Evolutionary conservation across 495 filamentous ascomycete genomes (phyloP), one percentile per base, ranked within the genome.

Genomic region (Lineolata rhizophorae): DNA sequence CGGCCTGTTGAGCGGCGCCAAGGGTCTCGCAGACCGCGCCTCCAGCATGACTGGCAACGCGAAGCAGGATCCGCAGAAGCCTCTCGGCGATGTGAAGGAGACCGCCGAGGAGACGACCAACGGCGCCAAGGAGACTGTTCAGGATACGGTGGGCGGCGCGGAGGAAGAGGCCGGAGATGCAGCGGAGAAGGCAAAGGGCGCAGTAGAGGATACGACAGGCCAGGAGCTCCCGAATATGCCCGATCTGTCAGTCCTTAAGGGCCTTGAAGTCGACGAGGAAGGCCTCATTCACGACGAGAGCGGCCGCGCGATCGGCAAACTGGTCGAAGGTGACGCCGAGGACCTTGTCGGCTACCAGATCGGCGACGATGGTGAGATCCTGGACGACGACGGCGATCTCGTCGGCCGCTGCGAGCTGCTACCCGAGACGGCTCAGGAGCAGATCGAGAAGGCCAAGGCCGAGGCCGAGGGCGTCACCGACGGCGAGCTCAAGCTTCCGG

Each of bases 321-420:
- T 73, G 14, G 59, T 60, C 11, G 68, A 75, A 38, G 69, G 68
- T 11, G 58, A 70, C 19, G 61, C 67, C 1, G 58, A 69, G 38
- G 67, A 71, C 37, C 58, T 74, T 21, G 60, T 59, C 11, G 70
- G 67, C 5, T 62, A 64, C 41, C 55, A 54, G 1, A 57, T 71
- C 27, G 65, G 67, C 28, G 67, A 72, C 9, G 59, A 67, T 3
- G 68, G 68, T 12, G 66, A 71, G 41, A 68, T 73, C 27, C 53
- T 75, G 11, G 69, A 75, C 34, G 62, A 72, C 20, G 67, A 71
- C 20, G 70, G 70, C 10, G 65, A 75, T 37, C 56, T 70, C 12
- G 62, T 72, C 32, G 68, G 65, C 21, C 56, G 61, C 18, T 60
- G 55, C 17, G 64, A 69, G 40, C 52, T 63, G 4, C 40, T 62